Base-by-base conservation (phyloP, 345 rosid species). In the Gossypium sturtianum region DNA sequence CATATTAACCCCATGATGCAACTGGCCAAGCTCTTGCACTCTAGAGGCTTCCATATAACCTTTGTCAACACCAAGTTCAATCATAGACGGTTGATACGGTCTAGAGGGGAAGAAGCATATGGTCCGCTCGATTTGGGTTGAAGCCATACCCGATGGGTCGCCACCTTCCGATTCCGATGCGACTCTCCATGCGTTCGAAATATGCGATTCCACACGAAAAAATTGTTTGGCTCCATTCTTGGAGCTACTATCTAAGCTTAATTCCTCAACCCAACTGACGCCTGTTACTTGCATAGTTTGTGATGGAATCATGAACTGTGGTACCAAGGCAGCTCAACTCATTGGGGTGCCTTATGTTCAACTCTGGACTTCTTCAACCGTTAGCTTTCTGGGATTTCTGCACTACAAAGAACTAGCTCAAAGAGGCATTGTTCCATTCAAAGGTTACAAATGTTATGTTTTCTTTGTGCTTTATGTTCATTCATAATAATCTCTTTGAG, bases 241-340 rank as follows among this genome's bases (percentile, higher is more conserved):
- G 27, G 71, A 75, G 9, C 70, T 84, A 15, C 47, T 81, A 20
- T n/a, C 15, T 20, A 71, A 34, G 73, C 66, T 84, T 48, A 80
- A 77, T 2, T 73, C 70, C 34, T 54, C 74, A 0, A 17, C 61
- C 22, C 68, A 45, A 22, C 25, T 49, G 7, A 82, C 83, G 23
- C 78, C 82, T 0, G 84, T 83, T 51, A 80, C 67, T 54, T 83
- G 84, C 51, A 56, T 83, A 3, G 75, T 83, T 23, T 66, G 80
- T 3, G 86, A 83, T 66, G 84, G 77, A 13, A 1, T 66, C 19
- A 71, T 71, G 82, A 66, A 66, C 43, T 80, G 66, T 27, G 62
- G 77, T 15, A 45, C 70, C 13, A 43, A 80, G 15, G 86, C 75
- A 11, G 84, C 81, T 0, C 57, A 75, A 22, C 11, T n/a, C 20